These are phyloP conservation scores for Syzygium jambos DNA, from an alignment of 345 rosid genomes.

Conservation along the genomic window DNA sequence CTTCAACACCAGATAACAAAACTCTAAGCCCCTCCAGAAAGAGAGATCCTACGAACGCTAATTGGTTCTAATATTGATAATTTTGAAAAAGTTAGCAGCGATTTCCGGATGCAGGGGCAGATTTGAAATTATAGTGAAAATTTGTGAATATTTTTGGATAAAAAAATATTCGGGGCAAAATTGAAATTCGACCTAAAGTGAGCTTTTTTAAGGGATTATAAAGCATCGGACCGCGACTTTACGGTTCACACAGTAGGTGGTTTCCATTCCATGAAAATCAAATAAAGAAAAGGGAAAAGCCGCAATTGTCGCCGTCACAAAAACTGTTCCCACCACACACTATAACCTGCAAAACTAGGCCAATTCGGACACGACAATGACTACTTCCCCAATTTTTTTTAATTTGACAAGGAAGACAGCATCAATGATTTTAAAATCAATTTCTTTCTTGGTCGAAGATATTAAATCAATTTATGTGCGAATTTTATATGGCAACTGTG, in stretches of 20 bases:
- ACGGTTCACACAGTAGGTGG: background rate
- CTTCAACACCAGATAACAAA: too few species aligned
- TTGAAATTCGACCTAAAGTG: background rate
- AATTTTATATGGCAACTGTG: background rate
- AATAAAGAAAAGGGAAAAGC: background rate
- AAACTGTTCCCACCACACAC: background rate
- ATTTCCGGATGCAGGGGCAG: background rate
- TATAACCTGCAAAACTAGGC: background rate
- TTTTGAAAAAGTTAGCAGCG: background rate
- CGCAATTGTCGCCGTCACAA: background rate
- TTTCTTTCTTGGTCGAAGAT: background rate
- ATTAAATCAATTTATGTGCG: background rate
- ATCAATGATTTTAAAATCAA: background rate
- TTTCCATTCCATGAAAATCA: background rate
- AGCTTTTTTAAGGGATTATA: background rate
- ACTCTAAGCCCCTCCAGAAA: too few species aligned
- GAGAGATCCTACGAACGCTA: background rate
- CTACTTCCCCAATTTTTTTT: background rate
- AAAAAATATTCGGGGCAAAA: background rate
- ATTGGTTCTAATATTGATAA: fast-evolving
- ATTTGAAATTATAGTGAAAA: background rate
- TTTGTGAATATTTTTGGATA: background rate
- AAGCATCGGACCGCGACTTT: background rate
- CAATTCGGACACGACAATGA: background rate
- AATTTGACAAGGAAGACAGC: background rate